Conservation (phyloP, 192 early-diverging fungal genomes). For the Podila verticillata region DNA sequence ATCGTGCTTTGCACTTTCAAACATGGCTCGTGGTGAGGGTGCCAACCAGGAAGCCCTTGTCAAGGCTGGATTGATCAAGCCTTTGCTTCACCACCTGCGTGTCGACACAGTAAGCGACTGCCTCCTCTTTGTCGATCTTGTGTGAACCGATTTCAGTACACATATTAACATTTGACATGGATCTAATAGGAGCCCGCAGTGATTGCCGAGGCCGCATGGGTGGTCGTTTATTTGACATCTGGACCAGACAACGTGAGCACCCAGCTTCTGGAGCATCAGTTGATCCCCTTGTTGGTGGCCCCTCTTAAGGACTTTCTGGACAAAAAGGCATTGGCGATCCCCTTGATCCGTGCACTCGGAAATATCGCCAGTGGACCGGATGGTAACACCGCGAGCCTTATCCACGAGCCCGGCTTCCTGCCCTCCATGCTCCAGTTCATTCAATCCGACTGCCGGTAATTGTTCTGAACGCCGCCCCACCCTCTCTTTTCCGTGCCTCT, state of each 20-base stretch:
- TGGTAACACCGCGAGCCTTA: slow-evolving; percentile 59
- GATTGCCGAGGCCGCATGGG: slow-evolving; percentile 73
- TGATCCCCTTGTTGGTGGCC: slow-evolving; percentile 49
- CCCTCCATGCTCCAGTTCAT: slow-evolving; percentile 51
- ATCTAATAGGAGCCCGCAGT: slow-evolving; percentile 53
- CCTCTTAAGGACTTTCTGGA: slow-evolving; percentile 49
- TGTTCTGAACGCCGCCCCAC: too few species aligned
- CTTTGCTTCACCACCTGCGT: slow-evolving; percentile 60
- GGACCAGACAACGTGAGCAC: slow-evolving; percentile 57
- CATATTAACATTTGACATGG: background rate
- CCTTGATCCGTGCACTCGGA: slow-evolving; percentile 72
- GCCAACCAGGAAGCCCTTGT: slow-evolving; percentile 63
- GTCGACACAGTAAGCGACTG: slow-evolving; percentile 50
- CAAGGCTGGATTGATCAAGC: slow-evolving; percentile 53
- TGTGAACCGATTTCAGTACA: background rate
- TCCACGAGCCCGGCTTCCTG: slow-evolving; percentile 61
- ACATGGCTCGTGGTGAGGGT: slow-evolving; percentile 72
- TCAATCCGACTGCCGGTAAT: slow-evolving; percentile 63
- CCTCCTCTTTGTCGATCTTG: too few species aligned
- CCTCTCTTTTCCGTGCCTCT: too few species aligned
- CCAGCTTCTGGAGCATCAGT: slow-evolving; percentile 32
- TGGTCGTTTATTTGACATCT: slow-evolving; percentile 70
- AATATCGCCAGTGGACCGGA: slow-evolving; percentile 75
- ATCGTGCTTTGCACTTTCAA: slow-evolving; percentile 77
- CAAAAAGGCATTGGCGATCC: slow-evolving; percentile 57